Percentiles rank a stretch among this genome's conserved stretches.
Conservation (phyloP, 768 basidiomycete genomes). For the Termitomyces sp. region DNA sequence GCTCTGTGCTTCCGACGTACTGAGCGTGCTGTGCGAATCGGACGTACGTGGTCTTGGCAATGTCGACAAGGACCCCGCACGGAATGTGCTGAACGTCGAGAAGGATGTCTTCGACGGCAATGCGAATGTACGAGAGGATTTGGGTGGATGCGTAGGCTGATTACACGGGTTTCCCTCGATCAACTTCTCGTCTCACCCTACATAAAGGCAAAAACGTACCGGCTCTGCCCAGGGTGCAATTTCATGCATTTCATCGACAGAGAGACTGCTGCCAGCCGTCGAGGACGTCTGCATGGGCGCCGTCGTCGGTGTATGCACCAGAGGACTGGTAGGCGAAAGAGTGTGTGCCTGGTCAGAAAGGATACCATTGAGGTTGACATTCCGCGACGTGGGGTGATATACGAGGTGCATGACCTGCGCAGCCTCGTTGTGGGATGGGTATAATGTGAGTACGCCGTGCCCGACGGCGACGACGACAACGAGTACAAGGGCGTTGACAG, state of each 20-base stretch:
- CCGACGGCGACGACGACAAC: conserved; percentile 9
- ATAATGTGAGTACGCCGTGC: neutral
- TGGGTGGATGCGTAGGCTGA: conserved; percentile 41
- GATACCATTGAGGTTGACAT: neutral
- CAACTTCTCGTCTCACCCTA: neutral
- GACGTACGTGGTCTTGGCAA: conserved; percentile 27
- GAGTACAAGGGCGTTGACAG: conserved; percentile 9
- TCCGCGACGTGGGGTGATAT: conserved; percentile 4
- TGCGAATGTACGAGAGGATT: conserved; percentile 29
- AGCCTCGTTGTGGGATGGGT: neutral
- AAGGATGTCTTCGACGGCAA: conserved; percentile 36
- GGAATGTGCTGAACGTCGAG: conserved; percentile 18
- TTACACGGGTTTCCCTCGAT: neutral
- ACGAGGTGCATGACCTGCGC: conserved; percentile 9
- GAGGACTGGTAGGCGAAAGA: neutral
- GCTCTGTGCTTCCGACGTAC: conserved; percentile 21
- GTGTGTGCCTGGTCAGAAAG: conserved; percentile 4
- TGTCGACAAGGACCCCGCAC: conserved; percentile 24
- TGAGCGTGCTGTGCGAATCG: conserved; percentile 29
- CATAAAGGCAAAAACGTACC: conserved; percentile 10
- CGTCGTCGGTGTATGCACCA: conserved; percentile 2
- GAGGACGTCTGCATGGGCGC: neutral
- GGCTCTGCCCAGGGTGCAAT: conserved; percentile 15
- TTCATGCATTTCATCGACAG: neutral
- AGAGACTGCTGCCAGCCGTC: neutral